A percentile compares a stretch with the other conserved stretches of the same genome.
Evolutionary conservation across 164 flowering plant species (phyloP).

Genomic region (Nelumbo lutea): DNA sequence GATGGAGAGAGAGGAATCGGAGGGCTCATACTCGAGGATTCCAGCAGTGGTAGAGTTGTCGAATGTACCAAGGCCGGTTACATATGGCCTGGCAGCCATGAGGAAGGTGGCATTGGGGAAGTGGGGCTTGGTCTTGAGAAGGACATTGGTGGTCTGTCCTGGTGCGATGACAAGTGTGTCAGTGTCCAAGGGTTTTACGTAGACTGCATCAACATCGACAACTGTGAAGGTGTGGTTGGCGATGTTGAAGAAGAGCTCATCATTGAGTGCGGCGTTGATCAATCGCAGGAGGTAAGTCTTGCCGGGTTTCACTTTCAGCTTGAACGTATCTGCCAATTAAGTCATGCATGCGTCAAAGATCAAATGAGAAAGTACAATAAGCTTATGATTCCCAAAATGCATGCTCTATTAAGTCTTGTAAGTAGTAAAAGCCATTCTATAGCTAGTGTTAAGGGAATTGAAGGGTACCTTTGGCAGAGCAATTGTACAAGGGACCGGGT

Average conservation of each 20-base stretch:
- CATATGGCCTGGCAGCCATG: constrained; percentile 62
- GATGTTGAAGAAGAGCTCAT: constrained; percentile 74
- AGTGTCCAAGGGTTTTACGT: constrained; percentile 63
- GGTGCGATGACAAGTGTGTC: constrained; percentile 52
- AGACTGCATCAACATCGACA: constrained; percentile 64
- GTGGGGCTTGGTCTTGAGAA: constrained; percentile 46
- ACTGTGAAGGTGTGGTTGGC: constrained; percentile 65
- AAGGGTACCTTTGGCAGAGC: constrained; percentile 57
- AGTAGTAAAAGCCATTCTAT: too few species aligned
- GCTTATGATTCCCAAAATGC: background rate
- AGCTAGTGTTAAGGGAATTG: background rate
- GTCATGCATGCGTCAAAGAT: background rate
- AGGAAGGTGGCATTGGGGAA: constrained; percentile 44
- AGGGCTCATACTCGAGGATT: constrained; percentile 38
- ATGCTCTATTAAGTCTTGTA: too few species aligned
- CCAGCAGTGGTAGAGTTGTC: constrained; percentile 63
- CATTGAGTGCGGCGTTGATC: constrained; percentile 75
- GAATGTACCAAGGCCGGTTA: constrained; percentile 50
- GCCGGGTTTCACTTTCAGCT: constrained; percentile 61
- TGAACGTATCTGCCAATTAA: constrained; percentile 49
- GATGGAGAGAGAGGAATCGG: background rate
- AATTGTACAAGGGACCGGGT: constrained; percentile 64
- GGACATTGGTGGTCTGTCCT: constrained; percentile 75
- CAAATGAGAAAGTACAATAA: background rate
- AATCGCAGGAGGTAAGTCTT: constrained; percentile 71